Base-by-base conservation (phyloP, 2,329 filamentous ascomycete genomes). In the Aaosphaeria pasadenensis region DNA sequence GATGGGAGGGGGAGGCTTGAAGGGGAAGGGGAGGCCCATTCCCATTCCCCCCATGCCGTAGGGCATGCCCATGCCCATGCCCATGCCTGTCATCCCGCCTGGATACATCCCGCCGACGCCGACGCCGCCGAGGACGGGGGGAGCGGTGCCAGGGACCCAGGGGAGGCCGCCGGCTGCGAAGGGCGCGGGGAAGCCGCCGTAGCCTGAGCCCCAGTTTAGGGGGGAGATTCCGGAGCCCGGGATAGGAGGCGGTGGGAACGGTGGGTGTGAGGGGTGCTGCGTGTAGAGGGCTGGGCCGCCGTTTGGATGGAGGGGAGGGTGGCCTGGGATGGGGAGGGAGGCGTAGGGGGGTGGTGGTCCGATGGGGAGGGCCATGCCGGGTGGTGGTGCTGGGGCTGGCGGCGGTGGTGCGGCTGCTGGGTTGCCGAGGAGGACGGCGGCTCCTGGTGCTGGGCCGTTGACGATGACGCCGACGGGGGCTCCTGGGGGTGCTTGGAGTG, bases 151-250 rank as follows among this genome's bases (percentile, higher is more conserved):
- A 33, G n/a, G 39, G 4, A 43, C 39, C 48, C 44, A 50, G 7
- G 44, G 44, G 28, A 41, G 39, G 6, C 33, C 44, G 11, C 48
- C 43, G 2, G 44, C 11, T 0, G 48, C 48, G 41, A 50, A 50
- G 30, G 48, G 48, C 28, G 48, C 44, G 5, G 44, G 40, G 24
- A 46, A 5, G 7, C 46, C 40, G 7, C 28, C 40, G 11, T 28
- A 30, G 7, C 39, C 39, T 5, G 30, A 61, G 13, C 58, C 49
- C 17, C 58, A 63, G 0, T 58, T 53, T 30, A 56, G 53, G 1
- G 52, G 44, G 11, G 48, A 55, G 11, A 50, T 48, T 4, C 49
- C 55, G 39, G 45, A 30, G 30, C 45, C 45, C 17, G 39, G 31
- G 24, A 41, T 29, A 5, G 45, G 45, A 7, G 45, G 45, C n/a